phyloP scores from a whole-genome alignment of 2,329 filamentous ascomycete genomes.

The Hirsutella rhossiliensis region DNA sequence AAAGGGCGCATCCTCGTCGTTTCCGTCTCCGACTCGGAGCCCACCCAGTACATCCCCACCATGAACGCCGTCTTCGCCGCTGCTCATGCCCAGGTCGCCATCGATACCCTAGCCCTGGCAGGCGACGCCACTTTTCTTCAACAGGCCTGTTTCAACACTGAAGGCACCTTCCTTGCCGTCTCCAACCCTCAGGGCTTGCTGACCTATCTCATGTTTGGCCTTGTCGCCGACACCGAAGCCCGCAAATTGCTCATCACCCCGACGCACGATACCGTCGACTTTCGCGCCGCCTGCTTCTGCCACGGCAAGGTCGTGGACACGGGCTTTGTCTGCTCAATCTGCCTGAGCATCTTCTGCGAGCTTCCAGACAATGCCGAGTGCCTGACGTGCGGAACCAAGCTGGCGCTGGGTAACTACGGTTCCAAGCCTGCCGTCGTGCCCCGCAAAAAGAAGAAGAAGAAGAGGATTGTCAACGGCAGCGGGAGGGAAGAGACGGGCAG shows the following conservation, averaged over 20 bases:
- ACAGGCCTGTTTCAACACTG: slow-evolving; percentile 61
- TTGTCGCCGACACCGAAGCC: slow-evolving; percentile 53
- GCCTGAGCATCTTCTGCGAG: slow-evolving; percentile 83
- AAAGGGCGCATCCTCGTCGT: slow-evolving; percentile 68
- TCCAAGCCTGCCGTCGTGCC: slow-evolving; percentile 65
- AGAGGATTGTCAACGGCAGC: slow-evolving; percentile 43
- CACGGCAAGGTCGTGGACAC: slow-evolving; percentile 83
- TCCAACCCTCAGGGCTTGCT: slow-evolving; percentile 59
- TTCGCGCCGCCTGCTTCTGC: slow-evolving; percentile 96
- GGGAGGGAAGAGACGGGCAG: slow-evolving; percentile 45
- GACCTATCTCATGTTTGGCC: slow-evolving; percentile 90
- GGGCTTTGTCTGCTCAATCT: slow-evolving; percentile 93
- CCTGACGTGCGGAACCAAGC: slow-evolving; percentile 69
- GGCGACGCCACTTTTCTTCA: slow-evolving; percentile 87
- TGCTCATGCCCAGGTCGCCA: slow-evolving; percentile 73
- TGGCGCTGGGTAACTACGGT: slow-evolving; percentile 67
- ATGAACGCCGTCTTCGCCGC: slow-evolving; percentile 99
- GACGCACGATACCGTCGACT: slow-evolving; percentile 80
- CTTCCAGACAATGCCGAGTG: slow-evolving; percentile 53
- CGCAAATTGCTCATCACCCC: slow-evolving; percentile 59
- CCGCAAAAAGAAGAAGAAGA: slow-evolving; percentile 66
- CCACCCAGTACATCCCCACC: slow-evolving; percentile 90
- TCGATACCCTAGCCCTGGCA: slow-evolving; percentile 81
- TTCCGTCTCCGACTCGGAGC: slow-evolving; percentile 73
- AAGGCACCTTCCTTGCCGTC: slow-evolving; percentile 42